Evolutionary conservation across 768 basidiomycete species (phyloP), one percentile per base, ranked within the genome.

Genomic region (Pulveroboletus frians): DNA sequence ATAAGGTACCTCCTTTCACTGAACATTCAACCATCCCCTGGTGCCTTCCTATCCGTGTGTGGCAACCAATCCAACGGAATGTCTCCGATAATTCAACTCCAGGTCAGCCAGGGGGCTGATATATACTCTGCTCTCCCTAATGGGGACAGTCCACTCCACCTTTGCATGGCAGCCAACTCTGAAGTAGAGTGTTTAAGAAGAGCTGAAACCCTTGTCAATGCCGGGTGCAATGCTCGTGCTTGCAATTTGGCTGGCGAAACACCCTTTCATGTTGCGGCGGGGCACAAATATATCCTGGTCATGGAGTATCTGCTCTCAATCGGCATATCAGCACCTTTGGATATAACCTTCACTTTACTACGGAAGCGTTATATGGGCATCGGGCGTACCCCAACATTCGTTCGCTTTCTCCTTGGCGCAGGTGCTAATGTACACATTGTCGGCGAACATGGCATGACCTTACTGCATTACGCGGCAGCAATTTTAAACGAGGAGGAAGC

Each of bases 191-290:
- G 15, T 7, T 17, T 26, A 15, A 40, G 23, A 26, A 9, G 39
- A 27, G 9, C 39, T n/a, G 20, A 35, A 38, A 13, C 34, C 18
- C 47, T 57, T 3, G 6, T 51, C 1, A 31, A 39, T 27, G 51
- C 55, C 0, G 56, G 56, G 14, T 57, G 56, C n/a, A 9, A 46
- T 29, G 15, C 45, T 5, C 35, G 38, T 27, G 5, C n/a, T 1
- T 7, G 9, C 8, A 48, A 57, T 14, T 31, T 27, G 1, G 35
- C 9, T 21, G 39, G 43, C 1, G 11, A 36, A 18, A 51, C 46
- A 3, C 32, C 54, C 0, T 34, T 56, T 1, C 46, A 52, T 5
- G 7, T 21, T n/a, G 54, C 26, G 9, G 5, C 13, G 10, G 9
- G 4, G 15, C 21, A 2, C 1, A 15, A 15, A 27, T 3, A 4